phyloP scores from a whole-genome alignment of 108 stramenopile genomes.

The Nannochloropsis gaditana region DNA sequence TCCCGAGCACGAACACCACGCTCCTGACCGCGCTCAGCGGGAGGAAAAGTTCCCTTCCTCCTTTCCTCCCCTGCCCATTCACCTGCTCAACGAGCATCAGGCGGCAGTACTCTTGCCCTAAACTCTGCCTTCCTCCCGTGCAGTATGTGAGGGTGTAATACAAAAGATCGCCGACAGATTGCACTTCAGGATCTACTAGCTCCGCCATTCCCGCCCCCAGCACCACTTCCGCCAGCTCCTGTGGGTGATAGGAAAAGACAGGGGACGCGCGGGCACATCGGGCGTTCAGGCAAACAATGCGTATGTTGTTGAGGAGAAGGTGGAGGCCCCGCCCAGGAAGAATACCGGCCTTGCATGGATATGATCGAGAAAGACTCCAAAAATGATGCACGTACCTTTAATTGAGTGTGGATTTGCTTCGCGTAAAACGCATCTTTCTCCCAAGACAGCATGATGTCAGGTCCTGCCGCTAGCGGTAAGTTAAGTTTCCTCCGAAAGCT shows the following conservation, averaged over 20 bases:
- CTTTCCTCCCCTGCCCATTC: neutral
- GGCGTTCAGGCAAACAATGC: too few species aligned
- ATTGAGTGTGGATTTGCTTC: slow-evolving; percentile 20
- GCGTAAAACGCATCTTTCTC: neutral
- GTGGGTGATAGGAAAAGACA: too few species aligned
- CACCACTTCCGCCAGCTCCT: neutral
- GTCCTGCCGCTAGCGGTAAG: slow-evolving; percentile 4
- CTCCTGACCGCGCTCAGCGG: neutral
- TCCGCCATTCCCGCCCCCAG: neutral
- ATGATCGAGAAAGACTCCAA: too few species aligned
- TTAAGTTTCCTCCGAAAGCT: neutral
- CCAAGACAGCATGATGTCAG: slow-evolving; percentile 7
- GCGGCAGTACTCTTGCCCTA: slow-evolving; percentile 19
- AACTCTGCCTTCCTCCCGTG: neutral
- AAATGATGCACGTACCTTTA: neutral
- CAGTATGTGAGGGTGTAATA: neutral
- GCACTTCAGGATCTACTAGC: neutral
- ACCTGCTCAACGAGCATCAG: neutral
- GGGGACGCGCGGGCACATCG: too few species aligned
- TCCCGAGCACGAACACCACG: neutral
- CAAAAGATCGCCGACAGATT: neutral
- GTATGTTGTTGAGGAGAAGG: too few species aligned
- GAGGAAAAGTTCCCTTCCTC: neutral
- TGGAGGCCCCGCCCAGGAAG: too few species aligned
- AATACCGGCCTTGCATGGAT: too few species aligned